Percentiles rank a stretch among this genome's conserved stretches.
Conservation (phyloP, 2,329 filamentous ascomycete genomes). For the Paraphoma sp. region DNA sequence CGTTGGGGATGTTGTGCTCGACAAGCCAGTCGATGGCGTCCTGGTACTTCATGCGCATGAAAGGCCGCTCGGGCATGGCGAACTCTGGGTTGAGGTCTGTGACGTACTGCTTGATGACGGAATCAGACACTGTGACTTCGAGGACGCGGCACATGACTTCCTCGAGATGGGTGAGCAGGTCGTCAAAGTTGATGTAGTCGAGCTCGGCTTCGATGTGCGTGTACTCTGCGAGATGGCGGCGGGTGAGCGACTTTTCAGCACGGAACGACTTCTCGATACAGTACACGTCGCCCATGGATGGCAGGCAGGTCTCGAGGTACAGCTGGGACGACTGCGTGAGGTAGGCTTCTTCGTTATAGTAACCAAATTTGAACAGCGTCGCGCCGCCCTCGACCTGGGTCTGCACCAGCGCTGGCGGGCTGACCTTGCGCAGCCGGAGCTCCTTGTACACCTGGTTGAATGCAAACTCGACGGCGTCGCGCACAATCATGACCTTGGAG, state of each 20-base stretch:
- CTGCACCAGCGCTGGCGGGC: conserved; percentile 89
- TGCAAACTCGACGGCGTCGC: conserved; percentile 78
- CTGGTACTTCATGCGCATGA: conserved; percentile 91
- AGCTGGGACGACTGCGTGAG: conserved; percentile 97
- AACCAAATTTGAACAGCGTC: conserved; percentile 87
- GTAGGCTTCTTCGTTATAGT: conserved; percentile 90
- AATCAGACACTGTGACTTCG: conserved; percentile 76
- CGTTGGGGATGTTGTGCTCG: conserved; percentile 89
- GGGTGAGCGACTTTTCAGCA: conserved; percentile 93
- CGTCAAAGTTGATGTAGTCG: conserved; percentile 92
- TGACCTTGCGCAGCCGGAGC: conserved; percentile 79
- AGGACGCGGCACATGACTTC: conserved; percentile 86
- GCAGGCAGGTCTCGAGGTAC: conserved; percentile 93
- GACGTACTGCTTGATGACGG: conserved; percentile 74
- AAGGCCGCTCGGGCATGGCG: conserved; percentile 79
- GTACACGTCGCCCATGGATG: conserved; percentile 92
- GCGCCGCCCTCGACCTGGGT: conserved; percentile 93
- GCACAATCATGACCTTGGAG: conserved; percentile 86
- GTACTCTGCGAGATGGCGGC: conserved; percentile 94
- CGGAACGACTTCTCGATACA: conserved; percentile 99
- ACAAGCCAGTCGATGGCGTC: conserved; percentile 95
- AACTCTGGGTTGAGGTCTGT: conserved; percentile 92
- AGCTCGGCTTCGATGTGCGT: conserved; percentile 96
- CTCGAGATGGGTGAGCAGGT: conserved; percentile 87
- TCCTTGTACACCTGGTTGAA: conserved; percentile 83